These are phyloP conservation scores for Liquidambar formosana DNA, from an alignment of 164 flowering plant species.

Conservation along the genomic window DNA sequence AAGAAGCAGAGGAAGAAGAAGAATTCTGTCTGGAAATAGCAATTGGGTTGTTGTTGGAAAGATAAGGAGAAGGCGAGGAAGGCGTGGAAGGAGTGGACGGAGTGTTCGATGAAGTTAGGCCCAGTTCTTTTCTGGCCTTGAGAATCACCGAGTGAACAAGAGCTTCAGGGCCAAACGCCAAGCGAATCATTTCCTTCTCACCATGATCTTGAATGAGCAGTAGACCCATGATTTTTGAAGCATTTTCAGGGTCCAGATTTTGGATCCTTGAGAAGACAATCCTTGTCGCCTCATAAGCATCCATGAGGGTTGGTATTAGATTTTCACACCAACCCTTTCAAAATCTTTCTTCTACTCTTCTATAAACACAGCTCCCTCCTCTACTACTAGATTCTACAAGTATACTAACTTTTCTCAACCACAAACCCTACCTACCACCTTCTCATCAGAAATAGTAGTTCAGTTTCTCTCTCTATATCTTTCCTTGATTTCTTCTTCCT, in stretches of 20 bases:
- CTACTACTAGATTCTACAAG: constrained; percentile 14
- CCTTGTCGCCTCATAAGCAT: constrained; percentile 84
- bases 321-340: constrained; percentile 5
- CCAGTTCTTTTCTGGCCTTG: constrained; percentile 63
- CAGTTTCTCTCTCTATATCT: neutral
- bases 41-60: constrained; percentile 26
- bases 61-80: constrained; percentile 45
- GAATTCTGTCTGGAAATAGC: constrained; percentile 39
- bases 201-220: constrained; percentile 88
- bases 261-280: constrained; percentile 82
- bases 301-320: constrained; percentile 49
- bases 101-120: constrained; percentile 32
- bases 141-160: constrained; percentile 65
- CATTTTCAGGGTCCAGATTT: constrained; percentile 79
- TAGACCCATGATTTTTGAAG: constrained; percentile 85
- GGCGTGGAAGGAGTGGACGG: constrained; percentile 57
- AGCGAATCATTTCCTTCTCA: constrained; percentile 90
- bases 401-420: constrained; percentile 23
- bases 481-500: constrained; percentile 29
- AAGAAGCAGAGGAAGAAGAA: constrained; percentile 24
- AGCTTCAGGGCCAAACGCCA: constrained; percentile 87
- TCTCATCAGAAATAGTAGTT: constrained; percentile 2
- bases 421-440: constrained; percentile 24
- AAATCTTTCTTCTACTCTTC: neutral
- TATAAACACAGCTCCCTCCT: too few relatives aligned